These are phyloP conservation scores for Mycena sanguinolenta DNA, from an alignment of 768 basidiomycete genomes.

Conservation along the genomic window DNA sequence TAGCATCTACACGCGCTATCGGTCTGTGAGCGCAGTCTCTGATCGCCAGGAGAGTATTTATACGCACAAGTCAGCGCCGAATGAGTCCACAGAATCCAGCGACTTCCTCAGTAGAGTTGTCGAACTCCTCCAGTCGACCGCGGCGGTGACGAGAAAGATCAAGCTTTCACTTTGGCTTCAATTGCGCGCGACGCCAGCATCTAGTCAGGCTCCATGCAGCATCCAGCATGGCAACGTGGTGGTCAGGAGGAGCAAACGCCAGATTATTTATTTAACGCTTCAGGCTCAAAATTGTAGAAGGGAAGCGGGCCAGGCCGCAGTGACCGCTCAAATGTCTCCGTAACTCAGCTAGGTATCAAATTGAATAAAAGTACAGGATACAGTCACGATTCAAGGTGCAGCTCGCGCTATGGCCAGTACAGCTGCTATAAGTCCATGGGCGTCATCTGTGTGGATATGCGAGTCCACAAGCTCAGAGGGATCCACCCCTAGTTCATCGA, in stretches of 20 bases:
- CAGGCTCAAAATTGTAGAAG: too few relatives aligned
- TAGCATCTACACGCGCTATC: neutral
- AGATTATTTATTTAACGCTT: too few relatives aligned
- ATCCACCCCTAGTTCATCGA: constrained; percentile 66
- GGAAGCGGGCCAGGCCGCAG: too few relatives aligned
- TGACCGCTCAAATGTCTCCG: neutral
- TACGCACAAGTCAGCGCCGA: neutral
- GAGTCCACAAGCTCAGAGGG: constrained; percentile 71
- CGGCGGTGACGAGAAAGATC: neutral
- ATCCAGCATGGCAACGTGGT: neutral
- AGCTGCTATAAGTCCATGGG: constrained; percentile 72
- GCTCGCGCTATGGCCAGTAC: constrained; percentile 64
- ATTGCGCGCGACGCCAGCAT: too few relatives aligned
- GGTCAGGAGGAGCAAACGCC: neutral
- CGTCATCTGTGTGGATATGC: constrained; percentile 75
- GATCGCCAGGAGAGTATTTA: neutral
- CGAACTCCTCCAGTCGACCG: neutral
- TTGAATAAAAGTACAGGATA: neutral
- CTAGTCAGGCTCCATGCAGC: too few relatives aligned
- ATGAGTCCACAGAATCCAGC: too few relatives aligned
- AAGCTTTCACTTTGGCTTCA: neutral
- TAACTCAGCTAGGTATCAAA: neutral
- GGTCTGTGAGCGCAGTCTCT: neutral
- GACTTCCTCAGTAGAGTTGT: neutral
- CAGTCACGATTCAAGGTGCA: constrained; percentile 12